These are phyloP conservation scores for Chytriomyces sp. DNA, from an alignment of 192 early-diverging fungal species.

Conservation along the genomic window DNA sequence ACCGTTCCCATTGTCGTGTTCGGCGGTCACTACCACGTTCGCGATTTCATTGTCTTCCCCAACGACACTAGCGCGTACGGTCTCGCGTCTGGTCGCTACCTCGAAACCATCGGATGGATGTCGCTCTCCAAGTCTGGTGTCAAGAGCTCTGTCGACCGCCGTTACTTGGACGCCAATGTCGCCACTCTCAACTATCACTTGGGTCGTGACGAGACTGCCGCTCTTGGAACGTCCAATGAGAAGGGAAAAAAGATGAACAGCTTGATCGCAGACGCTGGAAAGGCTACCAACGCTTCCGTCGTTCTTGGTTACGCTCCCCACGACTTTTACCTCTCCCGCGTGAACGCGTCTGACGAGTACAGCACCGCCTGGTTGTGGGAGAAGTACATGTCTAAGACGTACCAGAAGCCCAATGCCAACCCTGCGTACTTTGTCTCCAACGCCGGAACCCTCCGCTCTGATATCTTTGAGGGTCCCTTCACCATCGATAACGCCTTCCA, in stretches of 20 bases:
- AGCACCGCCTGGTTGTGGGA: slow-evolving; percentile 36
- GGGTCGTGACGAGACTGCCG: slow-evolving; percentile 22
- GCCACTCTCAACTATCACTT: slow-evolving; percentile 57
- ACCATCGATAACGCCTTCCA: slow-evolving; percentile 50
- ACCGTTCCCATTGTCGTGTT: slow-evolving; percentile 53
- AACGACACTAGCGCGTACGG: slow-evolving; percentile 50
- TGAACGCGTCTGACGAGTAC: slow-evolving; percentile 36
- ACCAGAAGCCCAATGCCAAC: slow-evolving; percentile 37
- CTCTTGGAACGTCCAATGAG: slow-evolving; percentile 30
- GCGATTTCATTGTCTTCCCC: slow-evolving; percentile 47
- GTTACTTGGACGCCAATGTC: slow-evolving; percentile 58
- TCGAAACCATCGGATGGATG: slow-evolving; percentile 61
- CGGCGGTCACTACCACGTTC: slow-evolving; percentile 58
- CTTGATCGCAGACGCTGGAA: slow-evolving; percentile 38
- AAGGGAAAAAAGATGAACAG: slow-evolving; percentile 43
- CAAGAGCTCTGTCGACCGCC: slow-evolving; percentile 41
- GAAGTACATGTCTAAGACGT: slow-evolving; percentile 40
- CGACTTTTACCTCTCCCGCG: slow-evolving; percentile 53
- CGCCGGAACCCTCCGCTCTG: slow-evolving; percentile 48
- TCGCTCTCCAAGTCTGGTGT: slow-evolving; percentile 46
- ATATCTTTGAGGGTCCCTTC: slow-evolving; percentile 52
- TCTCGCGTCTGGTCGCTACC: slow-evolving; percentile 52
- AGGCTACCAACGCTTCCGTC: slow-evolving; percentile 37
- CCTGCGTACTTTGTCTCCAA: slow-evolving; percentile 48
- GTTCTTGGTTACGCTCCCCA: slow-evolving; percentile 51